Percentiles rank a stretch among this genome's conserved stretches.
Conservation (phyloP, 495 filamentous ascomycete species). For the Aspergillus asperescens region DNA sequence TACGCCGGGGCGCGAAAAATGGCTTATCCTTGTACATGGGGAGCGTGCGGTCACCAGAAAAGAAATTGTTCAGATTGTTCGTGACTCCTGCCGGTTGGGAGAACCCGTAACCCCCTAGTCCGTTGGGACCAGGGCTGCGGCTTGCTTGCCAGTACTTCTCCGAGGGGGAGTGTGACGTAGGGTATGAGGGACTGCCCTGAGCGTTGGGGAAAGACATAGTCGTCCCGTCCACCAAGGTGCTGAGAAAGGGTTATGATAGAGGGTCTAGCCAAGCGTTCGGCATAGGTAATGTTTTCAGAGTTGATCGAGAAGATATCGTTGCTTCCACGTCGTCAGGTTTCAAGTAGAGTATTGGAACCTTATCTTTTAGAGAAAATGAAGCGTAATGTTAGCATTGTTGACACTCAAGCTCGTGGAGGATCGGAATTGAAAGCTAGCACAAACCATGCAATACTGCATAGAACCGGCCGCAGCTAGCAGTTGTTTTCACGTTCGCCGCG, state of each 20-base stretch:
- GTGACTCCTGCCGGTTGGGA: slow-evolving; percentile 31
- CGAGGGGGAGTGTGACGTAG: slow-evolving; percentile 56
- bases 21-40: slow-evolving; percentile 99
- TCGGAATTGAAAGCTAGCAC: neutral
- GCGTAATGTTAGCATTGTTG: neutral
- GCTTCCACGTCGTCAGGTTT: neutral
- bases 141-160: slow-evolving; percentile 65
- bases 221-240: neutral
- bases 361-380: neutral
- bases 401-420: neutral
- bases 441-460: neutral
- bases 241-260: neutral
- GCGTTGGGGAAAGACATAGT: slow-evolving; percentile 31
- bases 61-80: slow-evolving; percentile 48
- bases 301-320: neutral
- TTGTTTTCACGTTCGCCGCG: neutral
- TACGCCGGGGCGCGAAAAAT: slow-evolving; percentile 51
- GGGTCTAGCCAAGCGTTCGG: neutral
- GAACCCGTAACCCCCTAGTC: slow-evolving; percentile 38
- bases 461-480: neutral
- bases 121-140: slow-evolving; percentile 34
- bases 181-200: slow-evolving; percentile 68
- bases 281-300: neutral
- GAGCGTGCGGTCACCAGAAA: slow-evolving; percentile 55
- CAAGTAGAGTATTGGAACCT: neutral